Conservation (phyloP, 2,329 filamentous ascomycete species). For the Nigrograna mackinnonii region DNA sequence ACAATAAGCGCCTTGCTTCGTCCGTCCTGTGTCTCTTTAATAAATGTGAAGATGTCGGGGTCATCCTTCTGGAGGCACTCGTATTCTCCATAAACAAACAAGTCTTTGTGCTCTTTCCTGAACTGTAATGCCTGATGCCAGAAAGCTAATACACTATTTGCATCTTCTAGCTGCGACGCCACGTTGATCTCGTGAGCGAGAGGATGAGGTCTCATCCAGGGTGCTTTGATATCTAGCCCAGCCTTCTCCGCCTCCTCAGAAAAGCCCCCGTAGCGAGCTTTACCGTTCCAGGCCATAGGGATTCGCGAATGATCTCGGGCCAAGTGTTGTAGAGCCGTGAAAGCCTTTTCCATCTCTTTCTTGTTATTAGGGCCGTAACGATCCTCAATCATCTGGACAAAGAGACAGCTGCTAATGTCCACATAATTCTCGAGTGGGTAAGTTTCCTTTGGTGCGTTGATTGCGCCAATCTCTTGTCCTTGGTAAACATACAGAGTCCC, state of each 20-base stretch:
- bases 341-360: slow-evolving; percentile 36
- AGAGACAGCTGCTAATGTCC: slow-evolving; percentile 41
- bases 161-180: slow-evolving; percentile 53
- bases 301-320: slow-evolving; percentile 71
- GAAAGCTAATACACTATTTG: slow-evolving; percentile 60
- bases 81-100: slow-evolving; percentile 72
- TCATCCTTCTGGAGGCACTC: slow-evolving; percentile 57
- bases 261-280: slow-evolving; percentile 62
- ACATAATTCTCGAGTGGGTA: slow-evolving; percentile 55
- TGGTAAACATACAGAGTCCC: slow-evolving; percentile 65
- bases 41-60: slow-evolving; percentile 55
- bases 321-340: slow-evolving; percentile 59
- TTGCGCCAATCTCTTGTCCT: slow-evolving; percentile 65
- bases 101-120: slow-evolving; percentile 63
- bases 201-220: slow-evolving; percentile 74
- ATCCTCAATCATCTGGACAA: slow-evolving; percentile 40
- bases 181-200: slow-evolving; percentile 65
- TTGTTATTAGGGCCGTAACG: slow-evolving; percentile 28
- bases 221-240: slow-evolving; percentile 65
- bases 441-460: slow-evolving; percentile 61
- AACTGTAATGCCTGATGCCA: slow-evolving; percentile 64
- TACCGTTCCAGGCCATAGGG: slow-evolving; percentile 72
- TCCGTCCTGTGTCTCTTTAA: slow-evolving; percentile 34
- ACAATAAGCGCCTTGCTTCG: slow-evolving; percentile 36
- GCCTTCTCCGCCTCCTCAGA: slow-evolving; percentile 58